Evolutionary conservation across 192 early-diverging fungal species (phyloP).

Genomic region (Dispira simplex): DNA sequence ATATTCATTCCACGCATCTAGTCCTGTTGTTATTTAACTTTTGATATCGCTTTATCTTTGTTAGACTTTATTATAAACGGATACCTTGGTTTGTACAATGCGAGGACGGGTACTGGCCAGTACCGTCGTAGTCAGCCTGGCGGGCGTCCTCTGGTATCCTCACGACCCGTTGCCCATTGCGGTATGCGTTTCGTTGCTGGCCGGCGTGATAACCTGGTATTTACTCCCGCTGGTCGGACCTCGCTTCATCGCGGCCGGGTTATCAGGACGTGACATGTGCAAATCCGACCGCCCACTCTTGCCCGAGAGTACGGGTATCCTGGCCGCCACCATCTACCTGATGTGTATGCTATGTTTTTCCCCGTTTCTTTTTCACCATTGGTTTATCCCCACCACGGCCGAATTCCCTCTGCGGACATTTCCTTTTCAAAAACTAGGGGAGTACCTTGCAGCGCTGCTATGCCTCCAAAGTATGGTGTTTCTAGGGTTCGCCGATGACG

Average conservation of each 20-base stretch:
- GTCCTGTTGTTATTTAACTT: too few relatives aligned
- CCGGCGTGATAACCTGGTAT: conserved; percentile 53
- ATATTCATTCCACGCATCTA: too few relatives aligned
- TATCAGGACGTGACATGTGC: conserved; percentile 65
- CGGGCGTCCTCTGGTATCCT: conserved; percentile 35
- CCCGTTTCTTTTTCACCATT: conserved; percentile 82
- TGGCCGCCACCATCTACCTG: conserved; percentile 78
- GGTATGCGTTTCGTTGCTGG: conserved; percentile 46
- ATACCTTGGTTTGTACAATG: too few relatives aligned
- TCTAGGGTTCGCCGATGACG: conserved; percentile 96
- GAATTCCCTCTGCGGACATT: conserved; percentile 32
- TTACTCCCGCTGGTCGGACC: conserved; percentile 44
- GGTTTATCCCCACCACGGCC: conserved; percentile 38
- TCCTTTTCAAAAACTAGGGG: conserved; percentile 69
- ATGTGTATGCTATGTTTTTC: conserved; percentile 82
- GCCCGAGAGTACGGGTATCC: conserved; percentile 90
- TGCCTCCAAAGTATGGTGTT: conserved; percentile 94
- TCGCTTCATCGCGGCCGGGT: conserved; percentile 60
- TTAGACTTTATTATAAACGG: too few relatives aligned
- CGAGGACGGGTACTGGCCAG: too few relatives aligned
- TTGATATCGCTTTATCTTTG: too few relatives aligned
- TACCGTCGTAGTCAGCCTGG: conserved; percentile 14
- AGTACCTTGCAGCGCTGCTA: conserved; percentile 78
- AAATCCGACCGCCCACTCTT: conserved; percentile 58
- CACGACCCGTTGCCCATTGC: conserved; percentile 64